phyloP scores from a whole-genome alignment of 495 filamentous ascomycete species.

The Penicillium soppii region DNA sequence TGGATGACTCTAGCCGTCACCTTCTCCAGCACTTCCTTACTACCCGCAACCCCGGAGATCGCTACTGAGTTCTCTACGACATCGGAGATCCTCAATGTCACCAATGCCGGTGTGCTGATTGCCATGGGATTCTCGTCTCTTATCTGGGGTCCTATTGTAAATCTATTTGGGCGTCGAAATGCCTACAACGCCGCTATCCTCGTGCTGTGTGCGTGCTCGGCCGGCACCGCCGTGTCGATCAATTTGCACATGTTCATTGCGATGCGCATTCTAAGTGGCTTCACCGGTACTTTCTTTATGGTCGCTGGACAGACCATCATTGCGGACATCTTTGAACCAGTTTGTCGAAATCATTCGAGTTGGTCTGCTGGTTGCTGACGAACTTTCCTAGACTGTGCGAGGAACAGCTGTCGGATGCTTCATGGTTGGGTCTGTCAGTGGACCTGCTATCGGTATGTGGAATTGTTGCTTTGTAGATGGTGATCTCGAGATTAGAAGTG shows the following conservation, averaged over 20 bases:
- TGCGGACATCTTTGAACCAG: constrained; percentile 48
- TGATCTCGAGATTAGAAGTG: too few relatives aligned
- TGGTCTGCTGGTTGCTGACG: constrained; percentile 4
- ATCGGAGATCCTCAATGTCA: constrained; percentile 38
- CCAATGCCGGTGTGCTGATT: constrained; percentile 52
- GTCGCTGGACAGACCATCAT: constrained; percentile 47
- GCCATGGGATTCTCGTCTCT: constrained; percentile 57
- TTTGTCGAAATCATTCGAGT: constrained; percentile 15
- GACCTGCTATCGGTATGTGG: constrained; percentile 54
- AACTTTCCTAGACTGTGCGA: constrained; percentile 41
- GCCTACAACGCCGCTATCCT: constrained; percentile 41
- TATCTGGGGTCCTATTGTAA: constrained; percentile 51
- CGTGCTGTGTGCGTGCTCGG: constrained; percentile 36
- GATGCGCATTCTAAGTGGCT: constrained; percentile 39
- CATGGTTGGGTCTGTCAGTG: constrained; percentile 53
- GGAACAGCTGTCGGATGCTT: constrained; percentile 58
- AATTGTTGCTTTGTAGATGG: neutral
- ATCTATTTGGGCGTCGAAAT: constrained; percentile 33
- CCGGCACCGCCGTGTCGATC: constrained; percentile 30
- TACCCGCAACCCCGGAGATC: constrained; percentile 44
- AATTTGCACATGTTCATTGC: constrained; percentile 43
- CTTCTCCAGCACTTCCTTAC: constrained; percentile 42
- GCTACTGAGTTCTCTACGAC: constrained; percentile 38
- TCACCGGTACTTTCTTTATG: constrained; percentile 48
- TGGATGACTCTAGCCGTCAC: constrained; percentile 46